phyloP scores from a whole-genome alignment of 148 eudicot genomes.

The Fallopia convolvulus region DNA sequence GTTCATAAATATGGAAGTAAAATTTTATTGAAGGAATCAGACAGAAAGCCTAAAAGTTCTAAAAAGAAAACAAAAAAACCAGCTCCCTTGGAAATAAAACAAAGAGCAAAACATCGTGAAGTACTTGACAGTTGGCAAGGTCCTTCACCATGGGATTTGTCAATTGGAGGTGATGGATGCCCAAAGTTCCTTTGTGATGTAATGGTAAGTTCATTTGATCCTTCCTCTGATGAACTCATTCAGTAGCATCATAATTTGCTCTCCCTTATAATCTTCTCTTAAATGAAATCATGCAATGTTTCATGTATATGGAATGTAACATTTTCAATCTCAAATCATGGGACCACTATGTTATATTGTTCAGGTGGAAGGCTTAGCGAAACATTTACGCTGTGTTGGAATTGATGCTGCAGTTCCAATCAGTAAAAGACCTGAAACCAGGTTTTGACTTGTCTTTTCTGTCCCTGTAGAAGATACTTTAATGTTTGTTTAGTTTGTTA shows the following conservation, averaged over 20 bases:
- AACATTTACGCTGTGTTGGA: conserved; percentile 89
- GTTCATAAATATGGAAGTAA: conserved; percentile 55
- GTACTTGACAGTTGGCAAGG: conserved; percentile 60
- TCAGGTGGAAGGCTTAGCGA: conserved; percentile 93
- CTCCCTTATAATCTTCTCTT: background rate
- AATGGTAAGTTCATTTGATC: conserved; percentile 51
- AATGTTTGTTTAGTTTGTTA: background rate
- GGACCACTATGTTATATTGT: background rate
- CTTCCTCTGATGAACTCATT: conserved; percentile 2
- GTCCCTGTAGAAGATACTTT: conserved; percentile 2
- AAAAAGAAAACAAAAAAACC: conserved; percentile 65
- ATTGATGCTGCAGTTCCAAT: conserved; percentile 86
- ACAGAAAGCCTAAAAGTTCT: conserved; percentile 59
- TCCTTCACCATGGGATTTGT: conserved; percentile 77
- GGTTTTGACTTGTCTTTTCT: conserved; percentile 29
- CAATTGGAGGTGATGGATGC: conserved; percentile 71
- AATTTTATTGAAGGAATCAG: conserved; percentile 63
- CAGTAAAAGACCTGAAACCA: conserved; percentile 72
- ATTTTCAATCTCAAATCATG: background rate
- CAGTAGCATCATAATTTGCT: background rate
- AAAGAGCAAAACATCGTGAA: conserved; percentile 32
- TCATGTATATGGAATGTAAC: background rate
- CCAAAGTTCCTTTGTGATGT: conserved; percentile 96
- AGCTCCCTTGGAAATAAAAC: conserved; percentile 22
- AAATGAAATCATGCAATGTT: background rate